These are phyloP conservation scores for Pelargonium exstipulatum DNA, from an alignment of 441 rosid species.

Conservation along the genomic window DNA sequence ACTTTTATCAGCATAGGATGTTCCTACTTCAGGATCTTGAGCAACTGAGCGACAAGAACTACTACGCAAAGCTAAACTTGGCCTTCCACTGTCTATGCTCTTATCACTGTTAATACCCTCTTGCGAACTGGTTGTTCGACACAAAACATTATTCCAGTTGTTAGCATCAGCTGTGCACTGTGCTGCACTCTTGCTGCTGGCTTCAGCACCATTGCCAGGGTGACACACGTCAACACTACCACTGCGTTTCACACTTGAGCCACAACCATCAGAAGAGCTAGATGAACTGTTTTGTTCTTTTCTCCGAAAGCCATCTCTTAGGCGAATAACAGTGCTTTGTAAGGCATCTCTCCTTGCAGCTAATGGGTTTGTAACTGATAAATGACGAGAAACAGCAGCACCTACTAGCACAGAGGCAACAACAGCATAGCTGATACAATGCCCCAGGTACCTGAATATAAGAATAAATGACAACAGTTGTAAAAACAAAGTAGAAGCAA, in stretches of 20 bases:
- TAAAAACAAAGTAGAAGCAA: constrained; percentile 17
- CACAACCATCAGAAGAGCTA: constrained; percentile 98
- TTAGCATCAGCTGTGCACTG: constrained; percentile 46
- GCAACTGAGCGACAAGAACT: constrained; percentile 85
- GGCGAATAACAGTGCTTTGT: constrained; percentile 90
- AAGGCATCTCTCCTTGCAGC: constrained; percentile 99
- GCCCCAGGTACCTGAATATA: constrained; percentile 89
- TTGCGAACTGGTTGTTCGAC: constrained; percentile 68
- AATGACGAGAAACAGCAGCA: constrained; percentile 96
- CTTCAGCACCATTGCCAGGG: constrained; percentile 57
- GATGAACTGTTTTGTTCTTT: constrained; percentile 91
- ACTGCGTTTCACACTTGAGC: constrained; percentile 93
- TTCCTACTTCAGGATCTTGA: constrained; percentile 86
- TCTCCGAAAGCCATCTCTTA: constrained; percentile 96
- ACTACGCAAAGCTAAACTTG: constrained; percentile 81
- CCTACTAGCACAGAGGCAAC: constrained; percentile 95
- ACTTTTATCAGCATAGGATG: constrained; percentile 52
- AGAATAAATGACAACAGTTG: constrained; percentile 17
- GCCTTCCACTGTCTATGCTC: constrained; percentile 97
- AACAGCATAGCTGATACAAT: constrained; percentile 92
- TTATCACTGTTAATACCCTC: constrained; percentile 87
- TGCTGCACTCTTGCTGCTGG: constrained; percentile 42
- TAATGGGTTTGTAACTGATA: constrained; percentile 79
- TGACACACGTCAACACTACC: constrained; percentile 86
- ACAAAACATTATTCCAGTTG: constrained; percentile 54